Evolutionary conservation across 441 rosid species (phyloP), one percentile per base, ranked within the genome.

Genomic region (Adansonia rubrostipa): DNA sequence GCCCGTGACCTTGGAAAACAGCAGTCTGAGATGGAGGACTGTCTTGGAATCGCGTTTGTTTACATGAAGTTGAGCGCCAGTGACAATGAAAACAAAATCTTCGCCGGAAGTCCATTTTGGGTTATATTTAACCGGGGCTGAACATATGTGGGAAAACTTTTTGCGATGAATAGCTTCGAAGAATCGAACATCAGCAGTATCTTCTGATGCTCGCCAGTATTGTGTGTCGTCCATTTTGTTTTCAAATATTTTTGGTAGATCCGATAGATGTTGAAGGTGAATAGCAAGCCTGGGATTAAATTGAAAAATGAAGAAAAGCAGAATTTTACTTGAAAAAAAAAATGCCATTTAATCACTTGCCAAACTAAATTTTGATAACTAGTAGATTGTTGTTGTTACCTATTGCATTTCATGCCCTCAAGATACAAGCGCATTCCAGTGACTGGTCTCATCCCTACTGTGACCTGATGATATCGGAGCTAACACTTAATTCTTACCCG

Each of bases 371-470:
- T 47, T 68, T 4, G 28, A 15, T 5, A 53, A 40, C 48, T 17
- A 69, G 20, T 10, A 22, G 19, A 48, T 22, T 6, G 22, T 28
- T 24, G 56, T 58, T 22, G 24, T 22, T 89, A 93, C 96, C 96
- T 89, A 81, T 93, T 90, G 89, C 92, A 87, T 86, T 92, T 93
- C 91, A 84, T 93, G 84, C 99, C 98, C 79, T 96, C 99, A 0
- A 96, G 94, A 69, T 84, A 96, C 57, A 96, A 77, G 53, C 99
- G 89, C 83, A 96, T 81, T 72, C 99, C 99, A 0, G 97, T 93
- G 48, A 93, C 89, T 1, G 98, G 94, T 6, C 70, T 86, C 64
- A 78, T 87, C 74, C 87, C 92, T 24, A 80, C 83, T 9, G 76
- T 81, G 71, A 95, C 97, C 99, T 95, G 85, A 28, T n/a, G 17